Base-by-base conservation (phyloP, 805 yeast genomes). In the Saccharomycopsis sp. region DNA sequence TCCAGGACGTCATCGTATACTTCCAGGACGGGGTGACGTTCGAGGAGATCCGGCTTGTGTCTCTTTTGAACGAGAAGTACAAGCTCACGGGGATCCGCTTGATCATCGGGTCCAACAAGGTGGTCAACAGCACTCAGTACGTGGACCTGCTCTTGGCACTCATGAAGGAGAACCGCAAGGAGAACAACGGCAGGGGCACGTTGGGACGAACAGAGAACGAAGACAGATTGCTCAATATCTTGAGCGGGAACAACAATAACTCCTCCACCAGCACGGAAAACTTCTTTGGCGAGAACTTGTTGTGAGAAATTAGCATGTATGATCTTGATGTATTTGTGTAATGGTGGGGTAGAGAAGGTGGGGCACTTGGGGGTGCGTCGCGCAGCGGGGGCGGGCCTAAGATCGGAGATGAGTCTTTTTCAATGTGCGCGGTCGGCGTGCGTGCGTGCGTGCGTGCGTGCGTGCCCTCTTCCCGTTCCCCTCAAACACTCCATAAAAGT, bases 1-100 rank as follows among this genome's bases (percentile, higher is more conserved):
- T 72, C 1, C 83, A 79, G 52, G 88, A 82, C 51, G 63, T 83
- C n/a, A 68, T 83, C 3, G 63, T 83, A 1, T 83, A 77, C 54
- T 61, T 82, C 39, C 75, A 85, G 38, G 97, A 96, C 4, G 98
- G 98, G 12, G 80, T 73, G 2, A 89, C 97, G 1, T 86, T 75
- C 56, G 97, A 89, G 58, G 99, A 92, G 57, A 84, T 94, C 0
- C 71, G 96, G 47, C 61, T 87, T 18, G 75, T 88, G 4, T 75
- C 81, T 41, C 83, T 86, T 46, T 66, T 87, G 48, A 79, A 80
- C 53, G 61, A 61, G 21, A 63, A 73, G 18, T 68, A 65, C 39
- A 45, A 38, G 18, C 17, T 19, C 5, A 18, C 17, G 13, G 75
- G 73, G 7, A 67, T 82, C 34, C 73, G 85, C 48, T 65, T 84